Percentiles rank a stretch among this genome's conserved stretches.
phyloP scores from a whole-genome alignment of 2,329 filamentous ascomycete genomes.

The Keithomyces neogunnii region DNA sequence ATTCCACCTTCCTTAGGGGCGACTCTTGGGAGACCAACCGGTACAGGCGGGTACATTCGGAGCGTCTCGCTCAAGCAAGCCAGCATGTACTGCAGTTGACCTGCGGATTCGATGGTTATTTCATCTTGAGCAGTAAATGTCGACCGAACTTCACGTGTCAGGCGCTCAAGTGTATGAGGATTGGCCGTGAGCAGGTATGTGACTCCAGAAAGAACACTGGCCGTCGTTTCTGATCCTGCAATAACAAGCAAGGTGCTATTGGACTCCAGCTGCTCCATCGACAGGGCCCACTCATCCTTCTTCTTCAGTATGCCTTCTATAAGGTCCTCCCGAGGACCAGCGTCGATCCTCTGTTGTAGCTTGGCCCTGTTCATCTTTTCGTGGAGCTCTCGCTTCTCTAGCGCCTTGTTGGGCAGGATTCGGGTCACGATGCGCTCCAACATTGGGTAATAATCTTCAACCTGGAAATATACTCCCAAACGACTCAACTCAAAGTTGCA shows the following conservation, averaged over 20 bases:
- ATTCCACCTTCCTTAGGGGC: slow-evolving; percentile 17
- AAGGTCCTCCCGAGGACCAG: neutral
- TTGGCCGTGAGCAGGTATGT: slow-evolving; percentile 20
- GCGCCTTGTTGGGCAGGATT: neutral
- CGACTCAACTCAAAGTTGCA: slow-evolving; percentile 9
- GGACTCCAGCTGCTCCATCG: slow-evolving; percentile 1
- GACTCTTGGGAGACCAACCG: neutral
- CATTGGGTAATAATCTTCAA: slow-evolving; percentile 2
- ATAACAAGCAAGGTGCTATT: slow-evolving; percentile 14
- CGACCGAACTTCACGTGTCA: slow-evolving; percentile 30
- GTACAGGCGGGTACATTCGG: slow-evolving; percentile 24
- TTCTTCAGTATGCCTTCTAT: neutral
- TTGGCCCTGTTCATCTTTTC: neutral
- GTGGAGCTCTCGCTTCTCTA: neutral
- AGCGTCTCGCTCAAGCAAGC: slow-evolving; percentile 33
- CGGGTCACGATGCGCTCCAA: neutral
- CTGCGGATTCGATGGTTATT: slow-evolving; percentile 25
- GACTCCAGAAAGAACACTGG: slow-evolving; percentile 19
- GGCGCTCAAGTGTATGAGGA: slow-evolving; percentile 10
- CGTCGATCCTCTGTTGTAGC: neutral
- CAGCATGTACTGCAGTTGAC: slow-evolving; percentile 27
- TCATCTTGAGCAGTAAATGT: slow-evolving; percentile 26
- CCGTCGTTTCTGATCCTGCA: slow-evolving; percentile 26
- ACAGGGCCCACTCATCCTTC: neutral
- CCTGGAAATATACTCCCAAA: neutral